These are phyloP conservation scores for Sphaerosporella brunnea DNA, from an alignment of 495 filamentous ascomycete species.

Conservation along the genomic window DNA sequence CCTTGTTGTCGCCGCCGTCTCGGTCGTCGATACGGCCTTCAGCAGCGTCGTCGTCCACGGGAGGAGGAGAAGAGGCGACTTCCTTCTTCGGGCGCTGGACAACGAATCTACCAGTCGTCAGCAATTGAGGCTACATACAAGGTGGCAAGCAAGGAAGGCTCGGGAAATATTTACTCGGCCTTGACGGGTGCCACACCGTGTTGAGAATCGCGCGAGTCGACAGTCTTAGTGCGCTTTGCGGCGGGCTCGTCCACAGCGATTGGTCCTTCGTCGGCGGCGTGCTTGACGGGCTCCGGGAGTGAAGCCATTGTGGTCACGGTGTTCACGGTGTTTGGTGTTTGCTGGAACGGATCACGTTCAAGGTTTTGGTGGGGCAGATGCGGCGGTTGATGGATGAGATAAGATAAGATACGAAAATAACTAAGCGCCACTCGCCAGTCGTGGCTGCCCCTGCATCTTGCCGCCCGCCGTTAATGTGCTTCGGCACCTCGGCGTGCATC, in stretches of 20 bases:
- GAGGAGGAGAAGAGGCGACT: too few relatives aligned
- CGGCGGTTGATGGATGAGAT: too few relatives aligned
- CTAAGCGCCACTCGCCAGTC: too few relatives aligned
- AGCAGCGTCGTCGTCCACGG: slow-evolving; percentile 49
- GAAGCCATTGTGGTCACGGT: background rate
- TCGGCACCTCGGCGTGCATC: too few relatives aligned
- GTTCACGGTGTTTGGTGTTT: too few relatives aligned
- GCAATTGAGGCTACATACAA: slow-evolving; percentile 14
- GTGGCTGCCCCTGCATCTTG: too few relatives aligned
- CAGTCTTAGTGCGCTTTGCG: slow-evolving; percentile 20
- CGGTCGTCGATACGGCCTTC: slow-evolving; percentile 32
- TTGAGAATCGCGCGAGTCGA: slow-evolving; percentile 29
- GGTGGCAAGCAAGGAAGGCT: too few relatives aligned
- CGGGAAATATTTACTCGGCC: slow-evolving; percentile 43
- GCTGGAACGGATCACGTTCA: too few relatives aligned
- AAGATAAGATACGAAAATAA: too few relatives aligned
- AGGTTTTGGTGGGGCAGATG: too few relatives aligned
- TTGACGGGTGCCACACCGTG: slow-evolving; percentile 72
- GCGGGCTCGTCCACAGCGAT: slow-evolving; percentile 6
- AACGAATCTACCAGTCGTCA: slow-evolving; percentile 40
- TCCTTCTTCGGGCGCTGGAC: too few relatives aligned
- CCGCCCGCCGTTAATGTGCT: too few relatives aligned
- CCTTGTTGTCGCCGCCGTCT: slow-evolving; percentile 28
- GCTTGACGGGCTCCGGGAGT: slow-evolving; percentile 1
- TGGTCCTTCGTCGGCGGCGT: background rate